Evolutionary conservation across 768 basidiomycete genomes (phyloP), one percentile per base, ranked within the genome.

Genomic region (Serendipita sp.): DNA sequence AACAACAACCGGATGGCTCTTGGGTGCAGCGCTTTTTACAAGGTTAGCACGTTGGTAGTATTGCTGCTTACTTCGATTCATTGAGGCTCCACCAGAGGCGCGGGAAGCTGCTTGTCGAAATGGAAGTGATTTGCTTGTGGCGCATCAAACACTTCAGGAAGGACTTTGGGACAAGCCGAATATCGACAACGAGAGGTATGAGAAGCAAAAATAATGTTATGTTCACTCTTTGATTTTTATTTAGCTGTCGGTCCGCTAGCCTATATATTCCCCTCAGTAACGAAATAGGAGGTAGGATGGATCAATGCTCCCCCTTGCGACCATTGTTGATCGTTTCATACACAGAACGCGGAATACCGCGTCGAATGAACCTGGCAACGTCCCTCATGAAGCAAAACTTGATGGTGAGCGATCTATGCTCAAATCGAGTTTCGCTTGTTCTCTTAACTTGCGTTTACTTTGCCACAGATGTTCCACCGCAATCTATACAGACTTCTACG

Each of bases 11-110:
- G 1, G 66, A 62, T 2, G 68, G 70, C 20, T 69, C 67, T 13
- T 71, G 69, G 71, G 67, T 66, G 16, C 69, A 71, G 17, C 67
- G 69, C 2, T 62, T 73, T 9, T 72, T 73, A 61, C 70, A 71
- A 51, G 70, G 71, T 3, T 66, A 67, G 3, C 72, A n/a, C 53
- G 24, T 58, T 58, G 9, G 4, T 22, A 5, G 28, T 58, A 58
- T 11, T 28, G 17, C 9, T 24, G 4, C 17, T n/a, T 28, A 26
- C 17, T 58, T 20, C 45, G 5, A 28, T n/a, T n/a, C 26, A 31
- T 2, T 58, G 33, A 58, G 13, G 13, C 26, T n/a, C 33, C 24
- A 30, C 3, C 11, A 58, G 53, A 58, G 31, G 4, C 53, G 53
- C 17, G 33, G 28, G 30, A 22, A 5, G 53, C 53, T 9, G 30